Evolutionary conservation across 2,329 filamentous ascomycete species (phyloP).

Genomic region (Trichoderma simmonsii): DNA sequence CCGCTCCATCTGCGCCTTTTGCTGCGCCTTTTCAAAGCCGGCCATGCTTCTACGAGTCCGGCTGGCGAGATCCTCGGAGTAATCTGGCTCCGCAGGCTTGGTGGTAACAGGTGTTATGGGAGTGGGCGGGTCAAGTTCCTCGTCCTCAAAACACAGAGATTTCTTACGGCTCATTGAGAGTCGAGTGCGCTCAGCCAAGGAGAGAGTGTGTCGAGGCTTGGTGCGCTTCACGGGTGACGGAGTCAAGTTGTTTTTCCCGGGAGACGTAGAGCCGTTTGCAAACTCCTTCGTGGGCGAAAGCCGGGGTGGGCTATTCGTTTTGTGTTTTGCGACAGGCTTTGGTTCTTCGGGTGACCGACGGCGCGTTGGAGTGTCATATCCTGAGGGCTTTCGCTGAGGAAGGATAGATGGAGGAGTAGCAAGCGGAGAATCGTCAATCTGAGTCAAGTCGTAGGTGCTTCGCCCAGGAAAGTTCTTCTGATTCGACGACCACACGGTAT

Average conservation of each 20-base stretch:
- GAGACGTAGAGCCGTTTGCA: conserved; percentile 50
- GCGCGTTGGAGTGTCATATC: background rate
- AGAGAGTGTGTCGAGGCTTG: conserved; percentile 53
- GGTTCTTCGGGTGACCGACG: background rate
- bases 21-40: conserved; percentile 57
- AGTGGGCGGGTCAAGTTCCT: conserved; percentile 29
- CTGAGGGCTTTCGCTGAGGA: background rate
- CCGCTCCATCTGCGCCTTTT: conserved; percentile 59
- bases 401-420: conserved; percentile 1
- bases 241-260: conserved; percentile 49
- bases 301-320: background rate
- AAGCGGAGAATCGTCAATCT: conserved; percentile 16
- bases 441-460: conserved; percentile 18
- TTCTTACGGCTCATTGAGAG: conserved; percentile 71
- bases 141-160: conserved; percentile 31
- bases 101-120: conserved; percentile 14
- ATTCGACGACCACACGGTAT: background rate
- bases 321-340: background rate
- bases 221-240: conserved; percentile 53
- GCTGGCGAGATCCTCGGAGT: conserved; percentile 51
- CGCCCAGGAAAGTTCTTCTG: conserved; percentile 18
- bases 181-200: conserved; percentile 74
- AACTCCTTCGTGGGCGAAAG: conserved; percentile 47
- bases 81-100: conserved; percentile 23
- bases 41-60: conserved; percentile 61